phyloP scores from a whole-genome alignment of 306 rosid species.

The Vigna reflexopilosa region DNA sequence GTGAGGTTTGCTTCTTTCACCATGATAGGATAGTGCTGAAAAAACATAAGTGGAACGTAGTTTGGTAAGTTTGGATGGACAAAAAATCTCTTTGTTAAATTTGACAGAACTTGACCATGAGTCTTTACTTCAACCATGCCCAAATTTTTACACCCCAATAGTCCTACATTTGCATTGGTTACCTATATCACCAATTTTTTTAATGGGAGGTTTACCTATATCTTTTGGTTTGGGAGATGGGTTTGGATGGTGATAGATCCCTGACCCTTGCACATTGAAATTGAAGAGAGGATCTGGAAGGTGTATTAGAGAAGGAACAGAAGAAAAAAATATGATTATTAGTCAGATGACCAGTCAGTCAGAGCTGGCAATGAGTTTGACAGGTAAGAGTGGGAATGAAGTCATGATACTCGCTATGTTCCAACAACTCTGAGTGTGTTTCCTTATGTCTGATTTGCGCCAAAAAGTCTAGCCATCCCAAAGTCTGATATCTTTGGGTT shows the following conservation, averaged over 20 bases:
- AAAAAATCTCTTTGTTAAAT: not conserved
- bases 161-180: conserved; percentile 22
- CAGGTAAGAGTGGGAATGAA: not conserved
- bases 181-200: not conserved
- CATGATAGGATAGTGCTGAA: no score
- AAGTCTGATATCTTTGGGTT: conserved; percentile 80
- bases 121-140: not conserved
- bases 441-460: conserved; percentile 62
- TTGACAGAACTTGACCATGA: not conserved
- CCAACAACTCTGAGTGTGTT: conserved; percentile 75
- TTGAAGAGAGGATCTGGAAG: conserved; percentile 1
- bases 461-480: conserved; percentile 82
- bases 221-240: not conserved
- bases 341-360: not conserved
- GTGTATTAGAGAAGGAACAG: not conserved
- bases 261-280: not conserved
- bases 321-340: not conserved
- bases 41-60: not conserved
- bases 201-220: not conserved
- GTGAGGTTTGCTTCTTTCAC: no score
- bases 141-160: conserved; percentile 23
- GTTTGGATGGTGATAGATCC: not conserved
- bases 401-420: conserved; percentile 68
- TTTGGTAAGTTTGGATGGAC: not conserved
- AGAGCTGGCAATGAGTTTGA: not conserved